A percentile compares a stretch with the other conserved stretches of the same genome.
These are phyloP conservation scores for Amylocarpus encephaloides DNA, from an alignment of 2,329 filamentous ascomycete genomes.

Conservation along the genomic window DNA sequence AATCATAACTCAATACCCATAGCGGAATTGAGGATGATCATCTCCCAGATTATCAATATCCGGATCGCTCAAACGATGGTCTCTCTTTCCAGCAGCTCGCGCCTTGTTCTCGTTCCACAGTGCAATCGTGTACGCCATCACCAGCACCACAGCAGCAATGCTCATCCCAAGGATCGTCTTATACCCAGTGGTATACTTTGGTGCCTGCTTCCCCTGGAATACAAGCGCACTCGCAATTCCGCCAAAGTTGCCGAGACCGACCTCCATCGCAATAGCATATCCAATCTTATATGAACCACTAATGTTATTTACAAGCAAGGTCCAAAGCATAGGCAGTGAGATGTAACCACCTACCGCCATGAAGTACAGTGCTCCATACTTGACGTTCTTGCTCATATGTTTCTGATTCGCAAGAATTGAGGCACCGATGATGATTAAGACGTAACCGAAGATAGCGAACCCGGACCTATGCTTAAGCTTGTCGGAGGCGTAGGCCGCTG, in stretches of 20 bases:
- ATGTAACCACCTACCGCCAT: slow-evolving; percentile 32
- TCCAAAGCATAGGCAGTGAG: slow-evolving; percentile 33
- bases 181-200: background rate
- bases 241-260: slow-evolving; percentile 4
- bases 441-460: slow-evolving; percentile 31
- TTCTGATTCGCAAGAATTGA: slow-evolving; percentile 32
- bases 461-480: slow-evolving; percentile 32
- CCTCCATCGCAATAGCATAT: slow-evolving; percentile 32
- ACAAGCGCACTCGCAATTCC: slow-evolving; percentile 5
- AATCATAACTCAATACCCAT: background rate
- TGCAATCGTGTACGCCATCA: slow-evolving; percentile 32
- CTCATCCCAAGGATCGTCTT: slow-evolving; percentile 6
- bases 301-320: slow-evolving; percentile 47
- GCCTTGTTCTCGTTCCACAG: slow-evolving; percentile 40
- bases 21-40: slow-evolving; percentile 6
- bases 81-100: slow-evolving; percentile 40
- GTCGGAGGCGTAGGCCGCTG: slow-evolving; percentile 33
- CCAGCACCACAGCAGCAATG: slow-evolving; percentile 5
- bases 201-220: slow-evolving; percentile 6
- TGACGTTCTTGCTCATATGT: slow-evolving; percentile 4
- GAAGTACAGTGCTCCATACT: slow-evolving; percentile 34
- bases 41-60: slow-evolving; percentile 7
- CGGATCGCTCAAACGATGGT: slow-evolving; percentile 34
- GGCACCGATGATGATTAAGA: slow-evolving; percentile 31
- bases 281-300: slow-evolving; percentile 40